Conservation (phyloP, 805 yeast species). For the Saturnispora sekii region DNA sequence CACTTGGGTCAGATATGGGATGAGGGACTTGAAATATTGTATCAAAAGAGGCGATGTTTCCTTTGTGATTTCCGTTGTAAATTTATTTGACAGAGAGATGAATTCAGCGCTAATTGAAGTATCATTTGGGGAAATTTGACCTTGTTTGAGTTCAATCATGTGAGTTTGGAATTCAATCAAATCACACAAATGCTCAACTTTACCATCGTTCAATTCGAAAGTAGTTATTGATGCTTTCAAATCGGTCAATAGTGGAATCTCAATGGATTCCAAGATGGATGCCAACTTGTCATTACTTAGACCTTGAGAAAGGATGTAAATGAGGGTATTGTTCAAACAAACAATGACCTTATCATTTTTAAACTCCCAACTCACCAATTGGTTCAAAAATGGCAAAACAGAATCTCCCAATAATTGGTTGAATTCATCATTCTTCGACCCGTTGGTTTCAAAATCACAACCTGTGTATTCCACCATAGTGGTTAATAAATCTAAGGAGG, state of each 20-base stretch:
- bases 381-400: conserved; percentile 27
- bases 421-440: conserved; percentile 9
- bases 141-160: not conserved
- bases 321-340: conserved; percentile 62
- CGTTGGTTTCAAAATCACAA: conserved; percentile 7
- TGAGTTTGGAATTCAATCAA: conserved; percentile 2
- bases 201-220: too few species aligned
- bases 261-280: too few species aligned
- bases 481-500: conserved; percentile 66
- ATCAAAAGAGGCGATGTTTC: conserved; percentile 16
- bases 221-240: not conserved
- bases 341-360: conserved; percentile 48
- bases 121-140: not conserved
- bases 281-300: too few species aligned
- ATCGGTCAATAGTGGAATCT: too few species aligned
- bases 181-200: conserved; percentile 5
- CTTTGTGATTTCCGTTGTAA: conserved; percentile 5
- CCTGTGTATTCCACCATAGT: conserved; percentile 54
- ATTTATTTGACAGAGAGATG: too few species aligned
- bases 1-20: conserved; percentile 13
- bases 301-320: conserved; percentile 9
- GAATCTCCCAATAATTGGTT: conserved; percentile 18
- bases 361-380: conserved; percentile 33
- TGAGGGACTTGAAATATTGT: conserved; percentile 11
- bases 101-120: not conserved